Evolutionary conservation across 306 rosid species (phyloP), one percentile per base, ranked within the genome.

Genomic region (Pachyrhizus erosus): DNA sequence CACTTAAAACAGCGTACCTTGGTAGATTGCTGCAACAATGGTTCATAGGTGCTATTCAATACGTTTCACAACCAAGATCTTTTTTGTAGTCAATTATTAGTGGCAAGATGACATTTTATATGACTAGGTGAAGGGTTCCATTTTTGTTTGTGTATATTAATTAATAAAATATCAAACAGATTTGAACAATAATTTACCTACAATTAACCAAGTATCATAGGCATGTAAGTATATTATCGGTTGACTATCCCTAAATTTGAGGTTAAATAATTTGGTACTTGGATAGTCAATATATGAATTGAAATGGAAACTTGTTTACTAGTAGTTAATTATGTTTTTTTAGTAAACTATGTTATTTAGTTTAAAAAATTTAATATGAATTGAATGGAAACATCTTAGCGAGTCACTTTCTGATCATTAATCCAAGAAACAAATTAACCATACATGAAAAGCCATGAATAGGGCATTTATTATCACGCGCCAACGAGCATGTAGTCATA

Each of bases 101-200:
- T 40, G 79, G 70, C 21, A 57, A 55, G 37, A 23, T 37, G 79
- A 23, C 79, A 75, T 76, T 75, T 37, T 39, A 42, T 40, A 42
- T 9, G 51, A 12, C 65, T 21, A 37, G 70, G 70, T 23, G 54
- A 40, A 58, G 70, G 39, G 20, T 17, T 42, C 58, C 58, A 43
- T 26, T 62, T 61, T 31, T 1, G 61, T 42, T 76, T 10, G 45
- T 17, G 34, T 21, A 21, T 10, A 20, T 39, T 69, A 9, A 2
- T n/a, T 0, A 69, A 69, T 21, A 9, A 69, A 42, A 69, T 69
- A 11, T 40, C 18, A 40, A 69, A 42, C 18, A 4, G 24, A 26
- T 27, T 42, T 39, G 43, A 43, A 5, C 61, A 43, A 43, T 43
- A 54, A 74, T 37, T 29, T 49, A 48, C 34, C 29, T 20, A 54